A percentile compares a stretch with the other conserved stretches of the same genome.
Conservation (phyloP, 306 rosid species). For the peach (Prunus persica) region Prunus_persica_NCBIv2 NC_034009.1:32895501-32896000, state of each 20-base stretch:
- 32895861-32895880: background rate
- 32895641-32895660: slow-evolving; percentile 22
- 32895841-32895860: background rate
- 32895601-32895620: background rate
- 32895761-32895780: slow-evolving; percentile 33
- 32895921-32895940: slow-evolving; percentile 90
- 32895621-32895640: background rate
- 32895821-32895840: background rate
- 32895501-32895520: background rate
- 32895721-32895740: slow-evolving; percentile 85
- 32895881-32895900: background rate
- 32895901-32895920: slow-evolving; percentile 8
- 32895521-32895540: too few relatives aligned
- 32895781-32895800: slow-evolving; percentile 52
- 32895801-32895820: background rate
- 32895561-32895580: background rate
- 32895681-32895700: slow-evolving; percentile 83
- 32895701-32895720: slow-evolving; percentile 84
- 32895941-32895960: slow-evolving; percentile 64
- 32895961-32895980: slow-evolving; percentile 78
- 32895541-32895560: background rate
- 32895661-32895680: slow-evolving; percentile 77
- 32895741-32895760: slow-evolving; percentile 22
- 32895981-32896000: slow-evolving; percentile 87
- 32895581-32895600: background rate